Conservation (phyloP, 2,329 filamentous ascomycete species). For the Talaromyces albobiverticillius region DNA sequence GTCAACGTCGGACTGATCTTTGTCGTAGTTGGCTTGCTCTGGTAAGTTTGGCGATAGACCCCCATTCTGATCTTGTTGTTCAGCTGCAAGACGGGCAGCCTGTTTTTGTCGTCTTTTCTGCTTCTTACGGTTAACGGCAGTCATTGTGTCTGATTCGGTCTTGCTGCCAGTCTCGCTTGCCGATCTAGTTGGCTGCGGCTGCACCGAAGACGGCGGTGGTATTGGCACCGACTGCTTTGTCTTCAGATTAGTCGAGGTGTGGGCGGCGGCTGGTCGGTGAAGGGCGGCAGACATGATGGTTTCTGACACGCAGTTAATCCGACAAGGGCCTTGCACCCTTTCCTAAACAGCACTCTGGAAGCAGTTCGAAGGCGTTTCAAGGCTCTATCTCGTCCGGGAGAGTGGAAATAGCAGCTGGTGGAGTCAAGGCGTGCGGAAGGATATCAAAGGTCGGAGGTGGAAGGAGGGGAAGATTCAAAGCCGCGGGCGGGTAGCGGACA, state of each 20-base stretch:
- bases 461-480: constrained; percentile 14
- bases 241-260: neutral
- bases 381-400: neutral
- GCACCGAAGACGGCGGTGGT: neutral
- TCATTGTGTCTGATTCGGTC: constrained; percentile 21
- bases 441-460: constrained; percentile 11
- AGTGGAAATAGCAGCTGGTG: neutral
- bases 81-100: constrained; percentile 67
- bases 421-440: neutral
- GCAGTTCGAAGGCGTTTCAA: neutral
- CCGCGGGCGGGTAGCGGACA: constrained; percentile 13
- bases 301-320: constrained; percentile 8
- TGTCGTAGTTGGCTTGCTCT: constrained; percentile 26
- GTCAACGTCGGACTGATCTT: constrained; percentile 31
- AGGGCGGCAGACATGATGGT: constrained; percentile 16
- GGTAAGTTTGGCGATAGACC: constrained; percentile 30
- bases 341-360: neutral
- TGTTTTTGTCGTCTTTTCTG: constrained; percentile 86
- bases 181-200: neutral
- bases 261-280: constrained; percentile 8
- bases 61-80: constrained; percentile 39
- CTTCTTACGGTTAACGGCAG: constrained; percentile 83
- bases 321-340: neutral
- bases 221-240: neutral
- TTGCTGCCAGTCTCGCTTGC: constrained; percentile 10